phyloP scores from a whole-genome alignment of 1,139 yeast genomes.

The Yamadazyma oceani region DNA sequence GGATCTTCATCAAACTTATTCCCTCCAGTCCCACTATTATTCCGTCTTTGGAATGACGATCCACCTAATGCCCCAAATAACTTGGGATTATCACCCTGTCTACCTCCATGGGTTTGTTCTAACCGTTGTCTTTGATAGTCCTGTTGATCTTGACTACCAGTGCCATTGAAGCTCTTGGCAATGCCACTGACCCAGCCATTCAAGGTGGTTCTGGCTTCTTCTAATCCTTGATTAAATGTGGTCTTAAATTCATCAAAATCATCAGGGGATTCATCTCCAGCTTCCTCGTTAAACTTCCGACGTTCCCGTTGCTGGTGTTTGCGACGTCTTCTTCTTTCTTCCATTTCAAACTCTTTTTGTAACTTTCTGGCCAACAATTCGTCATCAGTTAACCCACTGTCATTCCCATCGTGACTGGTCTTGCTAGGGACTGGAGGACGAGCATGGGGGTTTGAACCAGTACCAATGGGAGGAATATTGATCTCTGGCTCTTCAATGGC shows the following conservation, averaged over 20 bases:
- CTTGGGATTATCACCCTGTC: conserved; percentile 27
- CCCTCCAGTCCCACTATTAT: conserved; percentile 6
- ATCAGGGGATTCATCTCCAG: conserved; percentile 59
- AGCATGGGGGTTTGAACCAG: too few species aligned
- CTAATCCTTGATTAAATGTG: conserved; percentile 71
- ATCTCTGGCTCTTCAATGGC: conserved; percentile 63
- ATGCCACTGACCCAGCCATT: conserved; percentile 81
- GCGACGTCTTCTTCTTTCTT: conserved; percentile 37
- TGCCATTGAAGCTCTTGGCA: conserved; percentile 52
- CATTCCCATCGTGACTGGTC: conserved; percentile 17
- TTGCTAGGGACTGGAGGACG: conserved; percentile 12
- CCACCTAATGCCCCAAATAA: conserved; percentile 52
- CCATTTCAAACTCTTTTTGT: conserved; percentile 66
- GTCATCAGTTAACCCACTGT: conserved; percentile 48
- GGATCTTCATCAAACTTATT: conserved; percentile 55
- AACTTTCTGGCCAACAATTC: conserved; percentile 80
- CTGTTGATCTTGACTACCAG: conserved; percentile 14
- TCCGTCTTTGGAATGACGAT: conserved; percentile 36
- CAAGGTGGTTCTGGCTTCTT: conserved; percentile 78
- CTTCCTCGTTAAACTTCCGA: conserved; percentile 26
- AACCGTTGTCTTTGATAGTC: conserved; percentile 3
- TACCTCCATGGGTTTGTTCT: conserved; percentile 1
- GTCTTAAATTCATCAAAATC: conserved; percentile 70
- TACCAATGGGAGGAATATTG: conserved; percentile 6
- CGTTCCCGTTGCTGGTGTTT: conserved; percentile 22